These are phyloP conservation scores for Symbiodinium pilosum DNA, from an alignment of 73 alveolate genomes.

Conservation along the genomic window DNA sequence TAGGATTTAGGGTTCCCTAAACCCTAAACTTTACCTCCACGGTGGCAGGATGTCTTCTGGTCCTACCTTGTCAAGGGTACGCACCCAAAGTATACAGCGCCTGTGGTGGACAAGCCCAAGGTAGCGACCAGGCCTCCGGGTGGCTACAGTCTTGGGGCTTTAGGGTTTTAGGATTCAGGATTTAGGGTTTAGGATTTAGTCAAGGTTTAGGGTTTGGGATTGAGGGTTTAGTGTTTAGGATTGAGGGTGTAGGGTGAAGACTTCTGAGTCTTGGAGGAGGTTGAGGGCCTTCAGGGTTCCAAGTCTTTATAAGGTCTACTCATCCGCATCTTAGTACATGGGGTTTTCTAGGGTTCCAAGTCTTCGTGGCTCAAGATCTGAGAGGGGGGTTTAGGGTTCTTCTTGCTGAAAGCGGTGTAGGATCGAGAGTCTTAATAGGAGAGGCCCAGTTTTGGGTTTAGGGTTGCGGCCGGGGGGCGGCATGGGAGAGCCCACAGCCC, in stretches of 20 bases:
- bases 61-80: slow-evolving; percentile 90
- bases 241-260: not conserved
- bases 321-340: too few species aligned
- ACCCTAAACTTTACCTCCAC: not conserved
- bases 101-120: slow-evolving; percentile 85
- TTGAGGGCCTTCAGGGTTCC: too few species aligned
- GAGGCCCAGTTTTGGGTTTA: too few species aligned
- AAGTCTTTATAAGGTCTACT: too few species aligned
- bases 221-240: not conserved
- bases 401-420: too few species aligned
- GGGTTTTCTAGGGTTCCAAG: too few species aligned
- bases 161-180: not conserved
- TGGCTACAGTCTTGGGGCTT: not conserved
- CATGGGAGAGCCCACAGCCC: too few species aligned
- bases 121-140: slow-evolving; percentile 56
- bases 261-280: not conserved
- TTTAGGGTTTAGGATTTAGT: not conserved
- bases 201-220: not conserved
- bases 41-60: slow-evolving; percentile 74
- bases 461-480: too few species aligned
- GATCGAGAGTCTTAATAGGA: too few species aligned
- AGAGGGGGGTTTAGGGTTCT: too few species aligned
- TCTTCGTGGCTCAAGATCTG: too few species aligned
- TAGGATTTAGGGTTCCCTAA: not conserved
- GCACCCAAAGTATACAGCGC: slow-evolving; percentile 93